These are phyloP conservation scores for Fusarium guadeloupense DNA, from an alignment of 2,329 filamentous ascomycete genomes.

Conservation along the genomic window DNA sequence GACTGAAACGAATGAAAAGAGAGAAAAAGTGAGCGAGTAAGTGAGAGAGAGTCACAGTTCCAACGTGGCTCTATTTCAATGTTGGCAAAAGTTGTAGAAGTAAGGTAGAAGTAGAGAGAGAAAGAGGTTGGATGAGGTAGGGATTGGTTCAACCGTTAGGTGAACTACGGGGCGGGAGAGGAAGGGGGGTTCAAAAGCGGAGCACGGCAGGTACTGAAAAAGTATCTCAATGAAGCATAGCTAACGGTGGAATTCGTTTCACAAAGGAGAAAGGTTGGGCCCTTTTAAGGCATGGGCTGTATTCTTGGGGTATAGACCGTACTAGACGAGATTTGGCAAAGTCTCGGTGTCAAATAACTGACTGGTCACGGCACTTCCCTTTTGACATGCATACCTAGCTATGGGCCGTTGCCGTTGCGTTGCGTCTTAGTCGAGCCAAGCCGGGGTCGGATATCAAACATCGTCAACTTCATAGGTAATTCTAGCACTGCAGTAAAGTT, in stretches of 20 bases:
- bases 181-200: slow-evolving; percentile 7
- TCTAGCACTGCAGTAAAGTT: not conserved
- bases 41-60: slow-evolving; percentile 7
- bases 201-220: slow-evolving; percentile 8
- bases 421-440: slow-evolving; percentile 18
- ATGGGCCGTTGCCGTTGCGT: slow-evolving; percentile 21
- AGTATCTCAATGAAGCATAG: slow-evolving; percentile 23
- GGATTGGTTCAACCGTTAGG: slow-evolving; percentile 13
- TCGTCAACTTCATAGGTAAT: slow-evolving; percentile 7
- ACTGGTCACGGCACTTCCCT: slow-evolving; percentile 20
- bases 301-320: not conserved
- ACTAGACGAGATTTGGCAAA: slow-evolving; percentile 24
- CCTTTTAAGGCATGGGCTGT: slow-evolving; percentile 32
- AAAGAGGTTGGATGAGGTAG: not conserved
- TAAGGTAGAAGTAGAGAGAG: slow-evolving; percentile 6
- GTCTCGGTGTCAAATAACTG: slow-evolving; percentile 12
- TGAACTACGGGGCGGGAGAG: slow-evolving; percentile 8
- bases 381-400: slow-evolving; percentile 31
- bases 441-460: slow-evolving; percentile 13
- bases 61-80: slow-evolving; percentile 8
- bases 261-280: slow-evolving; percentile 34
- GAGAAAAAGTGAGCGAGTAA: not conserved
- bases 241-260: slow-evolving; percentile 23
- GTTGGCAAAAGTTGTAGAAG: slow-evolving; percentile 6
- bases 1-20: slow-evolving; percentile 1